Evolutionary conservation across 164 flowering plant genomes (phyloP).

Genomic region (Tetracentron sinense): DNA sequence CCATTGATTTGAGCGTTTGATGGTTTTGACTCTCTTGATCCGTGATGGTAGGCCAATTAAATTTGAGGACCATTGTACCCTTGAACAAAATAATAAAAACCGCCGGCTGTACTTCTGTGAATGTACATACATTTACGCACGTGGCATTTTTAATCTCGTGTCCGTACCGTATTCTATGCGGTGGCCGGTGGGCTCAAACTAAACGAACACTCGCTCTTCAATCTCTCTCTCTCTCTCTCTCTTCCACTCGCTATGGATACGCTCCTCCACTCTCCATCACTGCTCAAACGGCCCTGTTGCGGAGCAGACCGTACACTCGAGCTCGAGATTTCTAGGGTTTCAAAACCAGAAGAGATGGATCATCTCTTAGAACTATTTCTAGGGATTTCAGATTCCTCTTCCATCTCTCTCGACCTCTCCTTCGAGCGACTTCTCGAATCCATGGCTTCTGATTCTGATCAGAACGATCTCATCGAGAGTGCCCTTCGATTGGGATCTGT

Average conservation of each 20-base stretch:
- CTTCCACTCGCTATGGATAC: constrained; percentile 45
- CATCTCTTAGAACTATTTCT: constrained; percentile 45
- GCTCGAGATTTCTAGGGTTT: constrained; percentile 5
- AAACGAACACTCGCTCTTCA: not conserved
- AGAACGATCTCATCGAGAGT: constrained; percentile 45
- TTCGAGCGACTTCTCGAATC: constrained; percentile 66
- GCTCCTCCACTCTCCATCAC: constrained; percentile 30
- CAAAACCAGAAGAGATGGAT: constrained; percentile 28
- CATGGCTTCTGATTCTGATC: constrained; percentile 40
- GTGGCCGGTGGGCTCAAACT: no score
- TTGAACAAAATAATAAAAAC: no score
- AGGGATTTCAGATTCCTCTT: constrained; percentile 39
- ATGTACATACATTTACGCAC: no score
- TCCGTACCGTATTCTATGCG: no score
- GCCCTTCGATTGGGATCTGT: constrained; percentile 49
- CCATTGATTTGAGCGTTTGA: no score
- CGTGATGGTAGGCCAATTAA: no score
- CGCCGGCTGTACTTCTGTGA: no score
- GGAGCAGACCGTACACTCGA: constrained; percentile 12
- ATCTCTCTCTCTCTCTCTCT: constrained; percentile 18
- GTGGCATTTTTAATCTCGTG: no score
- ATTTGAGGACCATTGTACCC: no score
- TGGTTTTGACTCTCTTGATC: no score
- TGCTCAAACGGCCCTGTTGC: constrained; percentile 61
- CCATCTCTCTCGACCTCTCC: constrained; percentile 41